Base-by-base conservation (phyloP, 108 stramenopile species). In the Conticribra guillardii region DNA sequence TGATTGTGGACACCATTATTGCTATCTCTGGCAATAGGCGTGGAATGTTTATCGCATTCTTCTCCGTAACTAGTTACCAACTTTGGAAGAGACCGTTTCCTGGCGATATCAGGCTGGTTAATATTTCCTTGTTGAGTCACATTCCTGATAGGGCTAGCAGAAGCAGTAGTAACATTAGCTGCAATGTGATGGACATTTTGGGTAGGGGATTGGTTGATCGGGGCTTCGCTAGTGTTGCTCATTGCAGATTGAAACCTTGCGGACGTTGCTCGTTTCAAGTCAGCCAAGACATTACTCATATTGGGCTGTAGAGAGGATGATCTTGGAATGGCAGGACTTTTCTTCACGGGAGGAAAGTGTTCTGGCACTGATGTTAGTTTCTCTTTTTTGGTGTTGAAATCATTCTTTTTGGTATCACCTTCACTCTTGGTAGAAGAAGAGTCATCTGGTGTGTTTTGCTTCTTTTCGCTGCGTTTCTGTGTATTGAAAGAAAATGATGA, bases 401-500 rank as follows among this genome's bases (percentile, higher is more conserved):
- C 61, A 45, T 19, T 47, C 31, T 53, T 70, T 33, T 57, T 44
- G 18, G 46, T 59, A 0, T 51, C 28, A 30, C 24, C 62, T 11
- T 50, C 31, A 15, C 48, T 52, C 34, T n/a, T n/a, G n/a, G n/a
- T n/a, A n/a, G n/a, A n/a, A n/a, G n/a, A n/a, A n/a, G n/a, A n/a
- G n/a, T n/a, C n/a, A n/a, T n/a, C n/a, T n/a, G n/a, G n/a, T n/a
- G n/a, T n/a, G n/a, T n/a, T n/a, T n/a, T n/a, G n/a, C n/a, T 67
- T 75, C 60, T 70, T 77, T 34, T 65, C 76, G 17, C 37, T 68
- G n/a, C 76, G 76, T 64, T 64, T 77, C 68, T 74, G 44, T 2
- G 24, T 28, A 30, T 33, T 33, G 34, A 45, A 15, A 71, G 7
- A 15, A 54, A 14, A 46, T 4, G 3, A 45, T 60, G 44, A 17